Conservation (phyloP, 2,329 filamentous ascomycete genomes). For the Fusarium sp. region DNA sequence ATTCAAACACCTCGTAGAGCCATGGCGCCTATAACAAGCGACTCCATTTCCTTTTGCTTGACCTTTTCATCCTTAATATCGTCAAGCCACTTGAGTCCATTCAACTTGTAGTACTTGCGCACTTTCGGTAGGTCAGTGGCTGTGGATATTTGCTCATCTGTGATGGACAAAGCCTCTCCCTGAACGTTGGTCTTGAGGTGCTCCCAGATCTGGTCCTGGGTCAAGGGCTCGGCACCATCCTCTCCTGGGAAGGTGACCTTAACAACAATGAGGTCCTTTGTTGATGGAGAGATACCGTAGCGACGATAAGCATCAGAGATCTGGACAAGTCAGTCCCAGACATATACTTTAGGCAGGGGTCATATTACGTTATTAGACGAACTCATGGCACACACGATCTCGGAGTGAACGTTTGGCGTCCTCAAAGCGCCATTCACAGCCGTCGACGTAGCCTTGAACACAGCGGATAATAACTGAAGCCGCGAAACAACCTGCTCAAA, state of each 20-base stretch:
- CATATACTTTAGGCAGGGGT: background rate
- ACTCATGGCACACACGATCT: conserved; percentile 84
- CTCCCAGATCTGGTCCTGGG: conserved; percentile 61
- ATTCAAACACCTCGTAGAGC: conserved; percentile 63
- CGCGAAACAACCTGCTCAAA: conserved; percentile 73
- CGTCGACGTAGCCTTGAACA: conserved; percentile 80
- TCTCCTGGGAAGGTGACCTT: conserved; percentile 74
- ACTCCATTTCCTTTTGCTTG: conserved; percentile 71
- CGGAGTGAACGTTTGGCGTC: conserved; percentile 88
- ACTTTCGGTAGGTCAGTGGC: conserved; percentile 76
- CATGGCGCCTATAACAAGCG: conserved; percentile 79
- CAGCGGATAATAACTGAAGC: conserved; percentile 78
- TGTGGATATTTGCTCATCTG: conserved; percentile 70
- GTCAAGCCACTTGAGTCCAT: conserved; percentile 66
- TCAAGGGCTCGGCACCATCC: conserved; percentile 55
- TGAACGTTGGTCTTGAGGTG: conserved; percentile 74
- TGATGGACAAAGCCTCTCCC: conserved; percentile 69
- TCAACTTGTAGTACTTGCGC: conserved; percentile 88
- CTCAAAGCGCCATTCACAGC: conserved; percentile 71
- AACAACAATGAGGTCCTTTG: conserved; percentile 79
- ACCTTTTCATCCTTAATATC: conserved; percentile 57
- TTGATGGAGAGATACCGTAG: conserved; percentile 82
- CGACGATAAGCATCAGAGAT: conserved; percentile 92
- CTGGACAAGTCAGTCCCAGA: conserved; percentile 57
- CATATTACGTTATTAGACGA: conserved; percentile 80